Evolutionary conservation across 495 filamentous ascomycete species (phyloP), one percentile per base, ranked within the genome.

Genomic region (Penicillium herquei): DNA sequence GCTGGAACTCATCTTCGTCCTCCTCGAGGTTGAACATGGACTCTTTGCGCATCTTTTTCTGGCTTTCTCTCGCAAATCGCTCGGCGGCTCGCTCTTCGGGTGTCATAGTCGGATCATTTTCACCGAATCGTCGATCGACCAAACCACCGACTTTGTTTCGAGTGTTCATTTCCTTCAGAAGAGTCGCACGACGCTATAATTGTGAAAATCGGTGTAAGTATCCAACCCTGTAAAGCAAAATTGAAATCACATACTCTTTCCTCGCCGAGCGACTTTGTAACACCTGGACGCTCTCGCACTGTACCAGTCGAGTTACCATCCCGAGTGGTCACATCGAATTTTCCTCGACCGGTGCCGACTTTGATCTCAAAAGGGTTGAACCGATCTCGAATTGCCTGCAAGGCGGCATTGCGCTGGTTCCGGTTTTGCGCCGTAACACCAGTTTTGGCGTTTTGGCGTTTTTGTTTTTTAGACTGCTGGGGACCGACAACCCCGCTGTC

Each of bases 311-410:
- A 79, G 46, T 68, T 76, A 31, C 68, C 71, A 59, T 78, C 75
- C 7, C 81, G 76, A 14, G 81, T 88, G 13, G 82, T 91, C 3
- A 83, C 82, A 39, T 91, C 85, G 59, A 93, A 92, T 64, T 96
- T 96, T 59, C 78, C 81, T 2, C 84, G 83, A 31, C 82, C 76
- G 0, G 82, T 73, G 21, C 84, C 81, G 10, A 81, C 80, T 70
- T 94, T 91, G 68, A 95, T 81, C 69, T 98, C 94, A 70, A 98
- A 98, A 3, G 94, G 94, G 72, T 97, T 98, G 83, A 97, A 97
- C 59, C 90, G 84, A 55, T 97, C 92, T 58, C 94, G 87, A 66
- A 98, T 96, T 47, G 81, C 81, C 63, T 89, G 81, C 49, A 98
- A 77, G 12, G 88, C 89, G 41, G 82, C 83, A 61, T 85, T 82